phyloP scores from a whole-genome alignment of 1,284 basidiomycete genomes.

The Lignosus rhinocerotis region DNA sequence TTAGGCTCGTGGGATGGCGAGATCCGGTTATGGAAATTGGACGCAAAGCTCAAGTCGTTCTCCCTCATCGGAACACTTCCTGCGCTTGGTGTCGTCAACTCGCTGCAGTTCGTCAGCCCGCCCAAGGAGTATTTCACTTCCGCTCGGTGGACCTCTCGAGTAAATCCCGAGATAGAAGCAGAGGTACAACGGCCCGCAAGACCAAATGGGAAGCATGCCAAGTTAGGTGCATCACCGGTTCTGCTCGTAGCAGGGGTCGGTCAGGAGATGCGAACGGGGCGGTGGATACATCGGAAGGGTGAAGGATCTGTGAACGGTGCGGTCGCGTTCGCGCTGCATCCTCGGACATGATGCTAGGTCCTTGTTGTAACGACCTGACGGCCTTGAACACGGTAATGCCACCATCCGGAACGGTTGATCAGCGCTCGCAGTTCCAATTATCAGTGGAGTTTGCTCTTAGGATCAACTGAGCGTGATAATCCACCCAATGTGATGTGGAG shows the following conservation, averaged over 20 bases:
- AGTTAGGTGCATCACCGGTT: slow-evolving; percentile 37
- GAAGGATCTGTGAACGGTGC: slow-evolving; percentile 73
- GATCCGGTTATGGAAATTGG: slow-evolving; percentile 89
- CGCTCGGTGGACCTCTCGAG: slow-evolving; percentile 41
- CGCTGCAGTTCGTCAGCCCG: slow-evolving; percentile 76
- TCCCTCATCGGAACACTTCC: slow-evolving; percentile 61
- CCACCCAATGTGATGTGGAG: too few relatives aligned
- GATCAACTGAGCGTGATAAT: too few relatives aligned
- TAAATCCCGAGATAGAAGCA: slow-evolving; percentile 6
- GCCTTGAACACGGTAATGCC: too few relatives aligned
- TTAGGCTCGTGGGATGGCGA: slow-evolving; percentile 90
- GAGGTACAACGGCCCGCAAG: not conserved
- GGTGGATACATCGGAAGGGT: slow-evolving; percentile 83
- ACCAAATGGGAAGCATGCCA: slow-evolving; percentile 13
- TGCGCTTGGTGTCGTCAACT: slow-evolving; percentile 85
- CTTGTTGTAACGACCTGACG: not conserved
- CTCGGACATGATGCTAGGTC: slow-evolving; percentile 35
- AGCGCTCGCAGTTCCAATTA: too few relatives aligned
- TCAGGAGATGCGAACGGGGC: slow-evolving; percentile 86
- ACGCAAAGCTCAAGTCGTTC: slow-evolving; percentile 77
- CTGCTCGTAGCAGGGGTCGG: slow-evolving; percentile 81
- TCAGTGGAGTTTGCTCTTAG: too few relatives aligned
- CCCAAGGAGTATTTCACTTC: slow-evolving; percentile 50
- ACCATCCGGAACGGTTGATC: too few relatives aligned
- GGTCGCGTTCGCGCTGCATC: slow-evolving; percentile 56